phyloP scores from a whole-genome alignment of 176 grass and related monocot genomes.

The Avena atlantica region DNA sequence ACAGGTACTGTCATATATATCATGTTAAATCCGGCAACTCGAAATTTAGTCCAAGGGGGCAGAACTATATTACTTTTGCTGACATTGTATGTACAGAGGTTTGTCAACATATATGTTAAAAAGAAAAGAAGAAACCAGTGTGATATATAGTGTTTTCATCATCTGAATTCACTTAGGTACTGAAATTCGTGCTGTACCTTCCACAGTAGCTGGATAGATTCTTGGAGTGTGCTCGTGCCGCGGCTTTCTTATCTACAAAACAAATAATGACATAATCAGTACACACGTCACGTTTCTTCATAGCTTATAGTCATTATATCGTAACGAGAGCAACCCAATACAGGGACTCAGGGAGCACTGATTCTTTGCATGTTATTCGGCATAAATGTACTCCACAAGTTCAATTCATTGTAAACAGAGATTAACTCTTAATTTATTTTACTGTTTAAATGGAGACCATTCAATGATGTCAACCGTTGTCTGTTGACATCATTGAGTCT shows the following conservation, averaged over 20 bases:
- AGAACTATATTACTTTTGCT: constrained; percentile 12
- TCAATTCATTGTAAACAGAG: neutral
- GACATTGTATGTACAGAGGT: neutral
- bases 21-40: too few species aligned
- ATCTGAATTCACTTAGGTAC: neutral
- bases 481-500: neutral
- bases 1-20: too few species aligned
- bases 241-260: constrained; percentile 85
- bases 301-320: neutral
- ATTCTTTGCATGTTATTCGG: constrained; percentile 25
- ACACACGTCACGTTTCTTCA: neutral
- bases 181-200: constrained; percentile 59
- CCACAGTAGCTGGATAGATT: constrained; percentile 90
- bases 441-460: neutral
- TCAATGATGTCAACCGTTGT: neutral
- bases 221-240: constrained; percentile 86
- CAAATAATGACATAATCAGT: constrained; percentile 17
- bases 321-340: neutral
- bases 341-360: neutral
- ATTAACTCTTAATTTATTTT: neutral
- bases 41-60: too few species aligned
- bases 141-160: neutral
- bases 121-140: neutral
- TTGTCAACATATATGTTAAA: neutral
- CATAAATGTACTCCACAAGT: constrained; percentile 16